These are phyloP conservation scores for Hibiscus trionum DNA, from an alignment of 345 rosid genomes.

Conservation along the genomic window DNA sequence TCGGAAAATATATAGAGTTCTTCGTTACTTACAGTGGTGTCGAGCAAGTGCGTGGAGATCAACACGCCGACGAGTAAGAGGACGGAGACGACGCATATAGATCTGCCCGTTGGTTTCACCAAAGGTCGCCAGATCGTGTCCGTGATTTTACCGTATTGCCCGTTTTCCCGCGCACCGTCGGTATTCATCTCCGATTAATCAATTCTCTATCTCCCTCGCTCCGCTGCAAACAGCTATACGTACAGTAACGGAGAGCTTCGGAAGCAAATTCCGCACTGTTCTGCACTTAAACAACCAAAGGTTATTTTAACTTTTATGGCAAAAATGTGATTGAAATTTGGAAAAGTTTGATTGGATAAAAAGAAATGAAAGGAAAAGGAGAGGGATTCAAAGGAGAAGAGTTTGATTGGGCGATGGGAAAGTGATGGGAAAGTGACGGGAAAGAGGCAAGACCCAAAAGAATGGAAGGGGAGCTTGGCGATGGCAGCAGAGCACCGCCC, in stretches of 20 bases:
- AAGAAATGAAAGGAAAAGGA: not conserved
- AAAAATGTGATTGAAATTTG: too few relatives aligned
- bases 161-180: constrained; percentile 6
- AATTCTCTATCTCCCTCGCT: too few relatives aligned
- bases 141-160: constrained; percentile 17
- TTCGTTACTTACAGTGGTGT: constrained; percentile 37
- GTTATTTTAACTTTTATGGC: too few relatives aligned
- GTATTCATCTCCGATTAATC: constrained; percentile 21
- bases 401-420: not conserved
- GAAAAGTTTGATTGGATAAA: not conserved
- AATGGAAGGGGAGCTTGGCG: not conserved
- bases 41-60: constrained; percentile 51
- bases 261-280: too few relatives aligned
- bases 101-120: constrained; percentile 30
- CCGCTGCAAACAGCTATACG: not conserved
- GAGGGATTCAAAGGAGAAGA: not conserved
- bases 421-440: not conserved
- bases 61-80: constrained; percentile 66
- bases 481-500: not conserved
- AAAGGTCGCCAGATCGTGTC: constrained; percentile 41
- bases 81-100: constrained; percentile 29
- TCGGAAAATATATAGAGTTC: too few relatives aligned
- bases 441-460: too few relatives aligned
- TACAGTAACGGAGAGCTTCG: too few relatives aligned
- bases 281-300: too few relatives aligned